A percentile compares a stretch with the other conserved stretches of the same genome.
phyloP scores from a whole-genome alignment of 495 filamentous ascomycete species.

The Clavariopsis aquatica region DNA sequence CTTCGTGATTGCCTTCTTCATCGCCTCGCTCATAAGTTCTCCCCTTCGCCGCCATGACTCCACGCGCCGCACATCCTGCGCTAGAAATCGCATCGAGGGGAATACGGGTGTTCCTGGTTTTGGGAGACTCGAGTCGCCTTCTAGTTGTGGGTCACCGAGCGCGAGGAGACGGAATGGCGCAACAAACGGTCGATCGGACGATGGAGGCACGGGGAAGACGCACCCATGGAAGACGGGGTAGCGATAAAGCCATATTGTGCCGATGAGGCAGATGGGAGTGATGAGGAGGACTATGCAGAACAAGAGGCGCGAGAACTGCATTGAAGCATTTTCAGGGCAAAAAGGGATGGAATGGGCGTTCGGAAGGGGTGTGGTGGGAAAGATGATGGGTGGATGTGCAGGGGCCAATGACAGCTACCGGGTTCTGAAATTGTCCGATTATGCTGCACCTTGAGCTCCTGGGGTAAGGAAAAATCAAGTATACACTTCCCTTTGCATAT shows the following conservation, averaged over 20 bases:
- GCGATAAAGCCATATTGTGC: slow-evolving; percentile 78
- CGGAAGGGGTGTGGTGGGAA: neutral
- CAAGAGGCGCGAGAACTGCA: slow-evolving; percentile 46
- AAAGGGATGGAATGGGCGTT: neutral
- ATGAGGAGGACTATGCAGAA: slow-evolving; percentile 52
- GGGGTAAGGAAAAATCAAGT: too few relatives aligned
- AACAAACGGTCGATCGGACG: slow-evolving; percentile 18
- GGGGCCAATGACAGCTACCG: neutral
- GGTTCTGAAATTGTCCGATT: too few relatives aligned
- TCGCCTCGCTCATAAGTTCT: slow-evolving; percentile 28
- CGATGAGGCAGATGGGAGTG: slow-evolving; percentile 66
- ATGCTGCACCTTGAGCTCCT: too few relatives aligned
- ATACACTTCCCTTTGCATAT: too few relatives aligned
- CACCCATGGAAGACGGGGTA: slow-evolving; percentile 84
- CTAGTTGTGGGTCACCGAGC: slow-evolving; percentile 91
- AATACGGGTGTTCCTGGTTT: slow-evolving; percentile 60
- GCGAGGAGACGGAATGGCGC: slow-evolving; percentile 86
- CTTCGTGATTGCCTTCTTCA: slow-evolving; percentile 52
- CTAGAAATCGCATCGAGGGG: slow-evolving; percentile 43
- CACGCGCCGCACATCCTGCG: slow-evolving; percentile 47
- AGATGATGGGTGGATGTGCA: neutral
- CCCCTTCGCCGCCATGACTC: slow-evolving; percentile 27
- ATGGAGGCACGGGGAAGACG: slow-evolving; percentile 61
- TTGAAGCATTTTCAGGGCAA: slow-evolving; percentile 39
- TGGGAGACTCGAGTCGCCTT: slow-evolving; percentile 83